Evolutionary conservation across 495 filamentous ascomycete species (phyloP).

Genomic region (Stereocaulon alpinum): DNA sequence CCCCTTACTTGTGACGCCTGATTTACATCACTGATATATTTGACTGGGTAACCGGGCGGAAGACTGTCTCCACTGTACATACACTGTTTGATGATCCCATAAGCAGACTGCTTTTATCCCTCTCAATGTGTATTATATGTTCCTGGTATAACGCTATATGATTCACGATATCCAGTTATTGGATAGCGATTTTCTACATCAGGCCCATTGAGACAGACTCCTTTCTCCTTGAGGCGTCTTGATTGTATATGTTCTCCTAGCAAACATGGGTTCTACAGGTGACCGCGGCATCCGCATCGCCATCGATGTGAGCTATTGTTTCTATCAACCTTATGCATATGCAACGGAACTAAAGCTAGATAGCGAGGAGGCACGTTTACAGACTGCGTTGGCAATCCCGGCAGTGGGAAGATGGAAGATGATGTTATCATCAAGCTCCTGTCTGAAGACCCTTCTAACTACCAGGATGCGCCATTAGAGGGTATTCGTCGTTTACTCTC

Average conservation of each 20-base stretch:
- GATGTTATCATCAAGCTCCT: constrained; percentile 81
- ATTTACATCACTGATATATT: too few relatives aligned
- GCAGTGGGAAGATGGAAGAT: constrained; percentile 47
- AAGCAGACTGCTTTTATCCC: too few relatives aligned
- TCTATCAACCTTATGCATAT: background rate
- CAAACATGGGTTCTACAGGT: constrained; percentile 16
- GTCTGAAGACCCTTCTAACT: constrained; percentile 83
- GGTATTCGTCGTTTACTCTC: constrained; percentile 86
- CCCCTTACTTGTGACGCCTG: too few relatives aligned
- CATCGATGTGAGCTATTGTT: constrained; percentile 21
- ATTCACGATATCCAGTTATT: too few relatives aligned
- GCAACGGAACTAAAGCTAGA: constrained; percentile 9
- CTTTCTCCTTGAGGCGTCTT: background rate
- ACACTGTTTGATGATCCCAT: too few relatives aligned
- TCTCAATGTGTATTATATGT: too few relatives aligned
- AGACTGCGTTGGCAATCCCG: constrained; percentile 56
- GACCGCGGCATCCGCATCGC: constrained; percentile 24
- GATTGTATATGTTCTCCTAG: background rate
- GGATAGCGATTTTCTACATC: too few relatives aligned
- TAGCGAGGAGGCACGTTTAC: constrained; percentile 63
- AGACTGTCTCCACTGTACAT: too few relatives aligned
- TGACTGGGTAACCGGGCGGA: too few relatives aligned
- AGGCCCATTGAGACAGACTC: too few relatives aligned
- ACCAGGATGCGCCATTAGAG: constrained; percentile 79
- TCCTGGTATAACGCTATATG: too few relatives aligned